Evolutionary conservation across 2,329 filamentous ascomycete species (phyloP).

Genomic region (Elsinoe fawcettii): DNA sequence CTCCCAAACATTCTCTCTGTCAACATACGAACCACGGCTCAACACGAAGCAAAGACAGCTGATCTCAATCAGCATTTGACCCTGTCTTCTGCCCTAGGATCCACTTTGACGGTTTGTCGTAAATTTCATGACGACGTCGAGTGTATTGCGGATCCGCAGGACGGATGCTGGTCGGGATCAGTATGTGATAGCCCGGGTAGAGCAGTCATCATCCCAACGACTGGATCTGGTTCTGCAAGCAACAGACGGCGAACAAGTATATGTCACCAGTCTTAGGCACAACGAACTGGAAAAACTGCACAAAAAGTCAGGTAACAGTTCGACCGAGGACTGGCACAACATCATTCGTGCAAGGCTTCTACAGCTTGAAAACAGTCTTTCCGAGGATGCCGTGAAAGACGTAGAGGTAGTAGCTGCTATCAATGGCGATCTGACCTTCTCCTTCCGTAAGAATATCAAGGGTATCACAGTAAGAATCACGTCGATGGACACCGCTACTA

Average conservation of each 20-base stretch:
- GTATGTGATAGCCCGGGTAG: slow-evolving; percentile 56
- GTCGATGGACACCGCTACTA: no score
- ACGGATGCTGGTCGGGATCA: slow-evolving; percentile 30
- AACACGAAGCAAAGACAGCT: slow-evolving; percentile 4
- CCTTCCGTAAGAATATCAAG: slow-evolving; percentile 56
- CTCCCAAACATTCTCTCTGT: slow-evolving; percentile 8
- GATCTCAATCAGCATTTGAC: background rate
- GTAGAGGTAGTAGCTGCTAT: slow-evolving; percentile 55
- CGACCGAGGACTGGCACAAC: slow-evolving; percentile 56
- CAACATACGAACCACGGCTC: slow-evolving; percentile 15
- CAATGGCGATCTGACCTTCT: slow-evolving; percentile 49
- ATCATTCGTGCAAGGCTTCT: slow-evolving; percentile 53
- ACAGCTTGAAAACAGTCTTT: slow-evolving; percentile 32
- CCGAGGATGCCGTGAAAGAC: slow-evolving; percentile 40
- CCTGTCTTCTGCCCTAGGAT: background rate
- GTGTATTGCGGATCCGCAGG: slow-evolving; percentile 53
- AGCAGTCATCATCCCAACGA: slow-evolving; percentile 41
- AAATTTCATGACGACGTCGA: slow-evolving; percentile 20
- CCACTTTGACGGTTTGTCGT: background rate
- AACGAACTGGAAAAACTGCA: slow-evolving; percentile 47
- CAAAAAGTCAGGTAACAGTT: background rate
- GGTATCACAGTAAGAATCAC: slow-evolving; percentile 60
- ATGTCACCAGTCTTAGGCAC: slow-evolving; percentile 53
- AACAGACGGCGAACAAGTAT: slow-evolving; percentile 59
- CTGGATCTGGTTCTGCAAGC: slow-evolving; percentile 61